Evolutionary conservation across 441 rosid genomes (phyloP).

Genomic region (Gossypium aridum): DNA sequence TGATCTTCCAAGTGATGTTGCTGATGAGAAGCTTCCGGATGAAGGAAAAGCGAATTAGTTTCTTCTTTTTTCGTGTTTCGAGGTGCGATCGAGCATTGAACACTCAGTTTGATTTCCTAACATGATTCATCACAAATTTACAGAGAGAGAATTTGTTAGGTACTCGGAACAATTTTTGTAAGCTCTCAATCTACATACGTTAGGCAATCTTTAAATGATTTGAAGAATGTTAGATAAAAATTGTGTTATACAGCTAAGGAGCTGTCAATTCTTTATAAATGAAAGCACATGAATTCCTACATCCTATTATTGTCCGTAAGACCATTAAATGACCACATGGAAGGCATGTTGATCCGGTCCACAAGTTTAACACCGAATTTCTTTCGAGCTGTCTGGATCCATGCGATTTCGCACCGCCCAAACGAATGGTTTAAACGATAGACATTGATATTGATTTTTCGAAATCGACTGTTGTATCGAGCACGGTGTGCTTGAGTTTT

Average conservation of each 20-base stretch:
- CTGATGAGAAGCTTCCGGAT: constrained; percentile 26
- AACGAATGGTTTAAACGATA: not conserved
- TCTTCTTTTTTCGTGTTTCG: not conserved
- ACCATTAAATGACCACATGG: not conserved
- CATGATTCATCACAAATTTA: constrained; percentile 1
- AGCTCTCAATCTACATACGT: not conserved
- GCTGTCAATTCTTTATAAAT: constrained; percentile 5
- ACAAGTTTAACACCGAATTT: not conserved
- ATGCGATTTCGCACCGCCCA: not conserved
- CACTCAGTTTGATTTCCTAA: not conserved
- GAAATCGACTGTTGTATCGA: not conserved
- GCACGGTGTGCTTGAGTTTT: too few relatives aligned
- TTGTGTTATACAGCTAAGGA: not conserved
- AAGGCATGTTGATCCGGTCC: not conserved
- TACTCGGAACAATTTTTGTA: not conserved
- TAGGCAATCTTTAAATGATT: not conserved
- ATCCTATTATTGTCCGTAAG: not conserved
- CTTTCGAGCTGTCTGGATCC: not conserved
- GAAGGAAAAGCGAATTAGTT: constrained; percentile 10
- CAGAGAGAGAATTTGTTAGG: not conserved
- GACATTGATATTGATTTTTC: not conserved
- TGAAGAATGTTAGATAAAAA: not conserved
- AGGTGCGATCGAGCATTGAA: not conserved
- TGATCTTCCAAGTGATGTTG: constrained; percentile 60
- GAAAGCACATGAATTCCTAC: not conserved